Evolutionary conservation across 2,329 filamentous ascomycete genomes (phyloP), one percentile per base, ranked within the genome.

Genomic region (Rhexocercosporidium sp.): DNA sequence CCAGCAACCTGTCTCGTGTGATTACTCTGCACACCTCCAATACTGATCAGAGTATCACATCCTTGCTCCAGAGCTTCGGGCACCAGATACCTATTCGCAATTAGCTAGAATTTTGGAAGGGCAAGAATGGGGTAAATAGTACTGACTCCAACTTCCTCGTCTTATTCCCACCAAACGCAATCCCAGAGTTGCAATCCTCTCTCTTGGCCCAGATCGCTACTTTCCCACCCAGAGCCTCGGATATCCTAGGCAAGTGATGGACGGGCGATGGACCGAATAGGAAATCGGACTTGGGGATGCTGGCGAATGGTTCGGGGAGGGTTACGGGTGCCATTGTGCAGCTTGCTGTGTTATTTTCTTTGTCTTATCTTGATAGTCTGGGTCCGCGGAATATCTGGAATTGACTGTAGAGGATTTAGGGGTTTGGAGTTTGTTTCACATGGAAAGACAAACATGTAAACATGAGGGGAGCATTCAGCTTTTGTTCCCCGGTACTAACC

Each of bases 141-240:
- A 65, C 66, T 31, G 18, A 86, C 82, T 92, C 89, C 1, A 92
- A 82, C 77, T 92, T 92, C 66, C 89, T 83, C 34, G 85, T 87
- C 79, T 92, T 92, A 81, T 92, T 92, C 62, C 88, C 89, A 44
- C 89, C 89, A 73, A 84, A 90, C 3, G 89, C 89, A 20, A 91
- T 83, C 0, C 85, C 86, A 1, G 88, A 90, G 79, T 90, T 91
- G 75, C 88, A 87, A 79, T 92, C 90, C 71, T 92, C 90, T 60
- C 90, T 85, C 79, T 92, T 92, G 62, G 90, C 90, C 75, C 88
- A 92, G 70, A 92, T 84, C 22, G 83, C 81, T 47, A 90, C 86
- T 72, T 84, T 84, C 34, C 84, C 84, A 59, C 86, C 84, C 74
- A 92, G 83, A 27, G 86, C 86, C 62, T 82, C 77, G 37, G 87